Evolutionary conservation across 176 grass and related monocot species (phyloP).

Genomic region (Eleusine indica): DNA sequence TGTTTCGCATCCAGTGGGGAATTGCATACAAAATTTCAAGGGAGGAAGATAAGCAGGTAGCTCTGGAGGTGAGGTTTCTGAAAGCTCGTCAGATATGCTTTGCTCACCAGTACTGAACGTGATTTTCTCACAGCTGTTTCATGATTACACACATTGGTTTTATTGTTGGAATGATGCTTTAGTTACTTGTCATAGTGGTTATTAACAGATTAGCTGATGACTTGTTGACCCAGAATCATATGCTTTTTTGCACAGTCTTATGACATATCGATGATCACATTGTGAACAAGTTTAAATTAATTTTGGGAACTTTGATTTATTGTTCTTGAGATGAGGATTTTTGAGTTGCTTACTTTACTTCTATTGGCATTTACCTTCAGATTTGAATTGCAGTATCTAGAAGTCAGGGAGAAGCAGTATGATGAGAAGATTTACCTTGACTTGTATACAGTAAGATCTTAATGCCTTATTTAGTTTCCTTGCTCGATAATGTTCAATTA

Average conservation of each 20-base stretch:
- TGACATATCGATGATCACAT: background rate
- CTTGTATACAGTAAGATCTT: constrained; percentile 77
- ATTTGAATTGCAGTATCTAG: constrained; percentile 78
- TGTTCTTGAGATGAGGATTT: constrained; percentile 1
- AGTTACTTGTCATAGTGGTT: background rate
- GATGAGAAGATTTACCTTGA: constrained; percentile 88
- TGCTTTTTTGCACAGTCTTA: background rate
- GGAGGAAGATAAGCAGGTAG: constrained; percentile 77
- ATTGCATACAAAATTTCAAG: constrained; percentile 76
- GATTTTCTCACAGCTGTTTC: background rate
- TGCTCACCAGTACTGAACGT: background rate
- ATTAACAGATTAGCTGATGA: constrained; percentile 1
- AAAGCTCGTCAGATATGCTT: background rate
- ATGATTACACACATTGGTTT: background rate
- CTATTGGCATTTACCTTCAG: constrained; percentile 41
- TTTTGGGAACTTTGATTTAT: background rate
- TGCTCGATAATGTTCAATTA: background rate
- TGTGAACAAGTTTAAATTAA: background rate
- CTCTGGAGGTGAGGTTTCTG: constrained; percentile 59
- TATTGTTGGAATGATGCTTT: background rate
- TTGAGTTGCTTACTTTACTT: constrained; percentile 37
- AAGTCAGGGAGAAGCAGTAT: constrained; percentile 96
- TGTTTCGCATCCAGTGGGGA: constrained; percentile 68
- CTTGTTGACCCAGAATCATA: background rate
- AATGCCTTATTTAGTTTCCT: constrained; percentile 14